A percentile compares a stretch with the other conserved stretches of the same genome.
Conservation (phyloP, 164 flowering plant genomes). For the Sedum album region DNA sequence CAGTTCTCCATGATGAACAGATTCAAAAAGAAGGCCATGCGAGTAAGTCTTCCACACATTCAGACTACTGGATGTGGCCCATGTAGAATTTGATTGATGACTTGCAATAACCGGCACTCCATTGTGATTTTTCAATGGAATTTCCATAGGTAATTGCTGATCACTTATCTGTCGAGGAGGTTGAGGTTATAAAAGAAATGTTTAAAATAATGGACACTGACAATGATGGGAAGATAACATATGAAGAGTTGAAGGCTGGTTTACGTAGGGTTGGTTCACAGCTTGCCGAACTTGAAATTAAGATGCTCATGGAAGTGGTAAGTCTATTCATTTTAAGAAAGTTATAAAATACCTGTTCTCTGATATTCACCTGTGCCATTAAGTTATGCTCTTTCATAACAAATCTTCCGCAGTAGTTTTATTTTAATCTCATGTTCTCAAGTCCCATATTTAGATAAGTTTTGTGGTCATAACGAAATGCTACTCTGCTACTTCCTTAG, state of each 20-base stretch:
- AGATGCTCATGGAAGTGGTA: slow-evolving; percentile 96
- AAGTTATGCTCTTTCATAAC: neutral
- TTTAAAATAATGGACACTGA: slow-evolving; percentile 87
- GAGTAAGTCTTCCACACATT: slow-evolving; percentile 45
- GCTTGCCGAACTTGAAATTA: slow-evolving; percentile 87
- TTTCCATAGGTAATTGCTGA: slow-evolving; percentile 82
- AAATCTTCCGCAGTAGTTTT: neutral
- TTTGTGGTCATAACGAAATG: neutral
- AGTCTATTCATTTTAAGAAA: slow-evolving; percentile 9
- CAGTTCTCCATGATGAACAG: slow-evolving; percentile 95
- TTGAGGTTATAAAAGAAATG: slow-evolving; percentile 88
- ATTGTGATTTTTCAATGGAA: slow-evolving; percentile 11
- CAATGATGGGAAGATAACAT: slow-evolving; percentile 78
- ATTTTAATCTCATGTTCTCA: neutral
- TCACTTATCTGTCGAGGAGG: slow-evolving; percentile 81
- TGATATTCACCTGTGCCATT: neutral
- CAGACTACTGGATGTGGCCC: slow-evolving; percentile 4
- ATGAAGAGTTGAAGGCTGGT: slow-evolving; percentile 71
- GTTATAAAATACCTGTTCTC: neutral
- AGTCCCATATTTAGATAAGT: neutral
- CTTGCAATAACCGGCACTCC: neutral
- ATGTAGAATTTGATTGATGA: neutral
- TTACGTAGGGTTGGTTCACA: slow-evolving; percentile 91
- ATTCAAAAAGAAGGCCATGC: slow-evolving; percentile 85
- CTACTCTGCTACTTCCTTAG: neutral